These are phyloP conservation scores for Vickermania spadyakhi DNA, from an alignment of 208 protist genomes.

Conservation along the genomic window DNA sequence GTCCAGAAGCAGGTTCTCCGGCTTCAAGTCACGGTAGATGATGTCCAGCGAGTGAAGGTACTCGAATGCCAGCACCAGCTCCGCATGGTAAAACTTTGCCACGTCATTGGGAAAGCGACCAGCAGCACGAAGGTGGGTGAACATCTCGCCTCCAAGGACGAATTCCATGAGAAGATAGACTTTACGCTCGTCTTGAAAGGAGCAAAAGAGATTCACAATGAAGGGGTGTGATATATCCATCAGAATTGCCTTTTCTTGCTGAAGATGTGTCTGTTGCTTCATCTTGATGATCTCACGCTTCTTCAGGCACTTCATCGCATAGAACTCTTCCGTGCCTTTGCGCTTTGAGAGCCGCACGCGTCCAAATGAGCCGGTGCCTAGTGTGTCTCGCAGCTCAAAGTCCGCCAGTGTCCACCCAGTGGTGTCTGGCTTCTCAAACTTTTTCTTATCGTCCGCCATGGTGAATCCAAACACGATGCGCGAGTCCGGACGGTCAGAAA, in stretches of 20 bases:
- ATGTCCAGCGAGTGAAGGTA: conserved; percentile 88
- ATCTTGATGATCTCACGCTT: conserved; percentile 55
- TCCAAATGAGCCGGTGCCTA: conserved; percentile 80
- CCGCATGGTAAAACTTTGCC: conserved; percentile 87
- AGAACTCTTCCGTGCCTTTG: conserved; percentile 45
- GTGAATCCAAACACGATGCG: conserved; percentile 1
- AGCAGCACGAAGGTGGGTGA: conserved; percentile 20
- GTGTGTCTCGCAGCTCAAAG: conserved; percentile 54
- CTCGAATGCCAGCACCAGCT: conserved; percentile 87
- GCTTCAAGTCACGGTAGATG: conserved; percentile 84
- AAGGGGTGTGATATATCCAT: conserved; percentile 61
- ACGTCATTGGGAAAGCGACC: conserved; percentile 14
- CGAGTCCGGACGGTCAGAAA: not conserved
- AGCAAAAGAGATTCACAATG: conserved; percentile 15
- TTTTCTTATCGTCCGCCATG: conserved; percentile 9
- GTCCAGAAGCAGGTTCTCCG: conserved; percentile 76
- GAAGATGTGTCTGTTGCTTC: conserved; percentile 46
- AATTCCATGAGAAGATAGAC: conserved; percentile 63
- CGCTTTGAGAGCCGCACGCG: conserved; percentile 64
- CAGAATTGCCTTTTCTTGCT: conserved; percentile 76
- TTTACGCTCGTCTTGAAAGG: conserved; percentile 18
- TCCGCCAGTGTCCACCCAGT: conserved; percentile 51
- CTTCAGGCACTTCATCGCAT: conserved; percentile 62
- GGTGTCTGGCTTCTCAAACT: conserved; percentile 50
- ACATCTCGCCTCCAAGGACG: conserved; percentile 32